A percentile compares a stretch with the other conserved stretches of the same genome.
phyloP scores from a whole-genome alignment of 1,284 basidiomycete genomes.

The Rhodotorula sp. region DNA sequence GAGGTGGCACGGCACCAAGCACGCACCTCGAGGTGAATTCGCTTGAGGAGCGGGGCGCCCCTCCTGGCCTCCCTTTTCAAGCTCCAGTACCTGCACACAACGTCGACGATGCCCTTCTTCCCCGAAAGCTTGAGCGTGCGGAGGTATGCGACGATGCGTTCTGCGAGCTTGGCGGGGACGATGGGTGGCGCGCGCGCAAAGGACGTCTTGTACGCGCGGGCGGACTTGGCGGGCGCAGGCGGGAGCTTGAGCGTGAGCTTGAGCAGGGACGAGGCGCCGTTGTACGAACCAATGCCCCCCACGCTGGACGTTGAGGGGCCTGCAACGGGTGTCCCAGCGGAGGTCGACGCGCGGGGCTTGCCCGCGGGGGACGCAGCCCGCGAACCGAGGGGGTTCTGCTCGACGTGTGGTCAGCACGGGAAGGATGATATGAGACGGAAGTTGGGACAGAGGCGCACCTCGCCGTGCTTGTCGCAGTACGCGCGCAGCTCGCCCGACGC shows the following conservation, averaged over 20 bases:
- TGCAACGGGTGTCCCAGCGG: too few species aligned
- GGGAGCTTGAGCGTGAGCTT: conserved; percentile 21
- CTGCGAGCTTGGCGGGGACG: conserved; percentile 58
- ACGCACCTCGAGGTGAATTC: conserved; percentile 80
- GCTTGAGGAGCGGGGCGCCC: conserved; percentile 89
- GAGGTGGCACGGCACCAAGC: neutral
- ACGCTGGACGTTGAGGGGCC: conserved; percentile 14
- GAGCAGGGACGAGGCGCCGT: neutral
- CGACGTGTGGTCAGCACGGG: neutral
- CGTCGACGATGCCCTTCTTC: conserved; percentile 72
- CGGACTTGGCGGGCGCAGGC: neutral
- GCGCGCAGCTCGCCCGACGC: conserved; percentile 61
- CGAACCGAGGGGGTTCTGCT: conserved; percentile 11
- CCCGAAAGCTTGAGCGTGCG: conserved; percentile 66
- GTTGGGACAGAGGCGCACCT: conserved; percentile 63
- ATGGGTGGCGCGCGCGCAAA: conserved; percentile 53
- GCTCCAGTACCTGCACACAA: conserved; percentile 93
- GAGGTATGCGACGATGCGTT: conserved; percentile 77
- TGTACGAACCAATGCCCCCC: neutral
- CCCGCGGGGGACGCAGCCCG: too few species aligned
- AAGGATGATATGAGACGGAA: too few species aligned
- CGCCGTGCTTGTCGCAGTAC: conserved; percentile 85
- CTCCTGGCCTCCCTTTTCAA: conserved; percentile 88
- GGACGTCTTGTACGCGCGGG: conserved; percentile 13
- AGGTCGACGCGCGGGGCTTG: neutral